phyloP scores from a whole-genome alignment of 768 basidiomycete species.

The Asterophora lycoperdoides region DNA sequence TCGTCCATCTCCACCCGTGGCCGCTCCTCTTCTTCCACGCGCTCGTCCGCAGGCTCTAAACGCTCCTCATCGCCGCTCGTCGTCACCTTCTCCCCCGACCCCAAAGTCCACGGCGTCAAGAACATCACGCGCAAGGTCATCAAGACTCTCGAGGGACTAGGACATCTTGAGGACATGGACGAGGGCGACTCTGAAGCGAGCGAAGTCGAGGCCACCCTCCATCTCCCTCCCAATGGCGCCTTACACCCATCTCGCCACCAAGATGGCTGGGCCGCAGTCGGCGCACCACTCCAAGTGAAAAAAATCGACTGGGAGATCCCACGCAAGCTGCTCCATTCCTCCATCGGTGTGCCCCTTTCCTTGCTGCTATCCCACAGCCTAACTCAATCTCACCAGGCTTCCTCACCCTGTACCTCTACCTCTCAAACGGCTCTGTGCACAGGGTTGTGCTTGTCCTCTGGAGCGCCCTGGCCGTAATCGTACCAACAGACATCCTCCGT shows the following conservation, averaged over 20 bases:
- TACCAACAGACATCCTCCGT: constrained; percentile 73
- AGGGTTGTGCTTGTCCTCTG: constrained; percentile 60
- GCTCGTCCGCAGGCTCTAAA: constrained; percentile 23
- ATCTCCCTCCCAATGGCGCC: too few relatives aligned
- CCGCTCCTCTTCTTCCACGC: constrained; percentile 17
- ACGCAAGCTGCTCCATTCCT: constrained; percentile 80
- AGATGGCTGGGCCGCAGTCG: constrained; percentile 4
- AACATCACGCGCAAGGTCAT: constrained; percentile 48
- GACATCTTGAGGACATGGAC: constrained; percentile 33
- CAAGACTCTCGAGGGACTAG: constrained; percentile 42
- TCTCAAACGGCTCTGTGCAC: constrained; percentile 56
- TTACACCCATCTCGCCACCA: background rate
- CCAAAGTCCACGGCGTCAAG: constrained; percentile 39
- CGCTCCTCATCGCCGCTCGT: constrained; percentile 49
- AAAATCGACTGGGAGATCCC: constrained; percentile 88
- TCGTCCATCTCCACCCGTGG: constrained; percentile 17
- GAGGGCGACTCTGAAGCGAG: constrained; percentile 25
- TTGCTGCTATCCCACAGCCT: constrained; percentile 1
- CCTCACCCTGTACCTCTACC: constrained; percentile 39
- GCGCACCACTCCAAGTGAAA: constrained; percentile 15
- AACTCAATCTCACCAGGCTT: constrained; percentile 28
- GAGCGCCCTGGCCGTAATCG: constrained; percentile 61
- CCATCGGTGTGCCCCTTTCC: constrained; percentile 61
- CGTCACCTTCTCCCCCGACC: constrained; percentile 36
- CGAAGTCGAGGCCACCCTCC: constrained; percentile 21